These are phyloP conservation scores for Porphyrellus cyaneotinctus DNA, from an alignment of 768 basidiomycete species.

Conservation along the genomic window DNA sequence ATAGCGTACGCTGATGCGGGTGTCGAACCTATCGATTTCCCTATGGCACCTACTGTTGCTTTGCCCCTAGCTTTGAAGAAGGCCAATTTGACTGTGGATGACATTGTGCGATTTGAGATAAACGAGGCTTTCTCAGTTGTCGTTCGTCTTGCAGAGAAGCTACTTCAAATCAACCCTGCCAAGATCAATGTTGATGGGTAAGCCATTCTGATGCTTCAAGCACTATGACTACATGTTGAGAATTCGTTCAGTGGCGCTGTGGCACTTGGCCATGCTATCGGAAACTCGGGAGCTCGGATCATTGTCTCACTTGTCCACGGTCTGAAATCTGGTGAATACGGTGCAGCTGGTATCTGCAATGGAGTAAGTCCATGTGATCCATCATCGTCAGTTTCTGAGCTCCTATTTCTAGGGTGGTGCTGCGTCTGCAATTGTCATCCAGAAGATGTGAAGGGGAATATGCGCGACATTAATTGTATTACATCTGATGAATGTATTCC, in stretches of 20 bases:
- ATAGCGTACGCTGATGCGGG: constrained; percentile 96
- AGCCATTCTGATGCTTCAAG: constrained; percentile 23
- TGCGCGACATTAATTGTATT: constrained; percentile 13
- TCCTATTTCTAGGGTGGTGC: constrained; percentile 69
- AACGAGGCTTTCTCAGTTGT: constrained; percentile 99
- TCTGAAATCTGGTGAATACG: constrained; percentile 90
- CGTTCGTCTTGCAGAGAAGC: constrained; percentile 85
- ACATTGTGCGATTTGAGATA: constrained; percentile 91
- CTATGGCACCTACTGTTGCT: constrained; percentile 88
- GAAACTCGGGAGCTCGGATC: constrained; percentile 93
- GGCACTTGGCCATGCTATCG: constrained; percentile 93
- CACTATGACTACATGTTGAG: constrained; percentile 5
- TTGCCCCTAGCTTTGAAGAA: constrained; percentile 83
- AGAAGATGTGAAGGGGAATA: constrained; percentile 59
- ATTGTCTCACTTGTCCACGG: constrained; percentile 89
- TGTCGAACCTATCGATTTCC: constrained; percentile 96
- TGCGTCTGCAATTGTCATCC: constrained; percentile 85
- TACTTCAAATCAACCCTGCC: constrained; percentile 74
- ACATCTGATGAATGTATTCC: constrained; percentile 22
- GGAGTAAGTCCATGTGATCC: constrained; percentile 57
- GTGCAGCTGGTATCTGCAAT: constrained; percentile 95
- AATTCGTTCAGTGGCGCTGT: constrained; percentile 76
- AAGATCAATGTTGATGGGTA: constrained; percentile 92
- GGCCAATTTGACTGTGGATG: constrained; percentile 76
- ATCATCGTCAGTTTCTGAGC: constrained; percentile 14